Base-by-base conservation (phyloP, 306 rosid genomes). In the Parietaria judaica region DNA sequence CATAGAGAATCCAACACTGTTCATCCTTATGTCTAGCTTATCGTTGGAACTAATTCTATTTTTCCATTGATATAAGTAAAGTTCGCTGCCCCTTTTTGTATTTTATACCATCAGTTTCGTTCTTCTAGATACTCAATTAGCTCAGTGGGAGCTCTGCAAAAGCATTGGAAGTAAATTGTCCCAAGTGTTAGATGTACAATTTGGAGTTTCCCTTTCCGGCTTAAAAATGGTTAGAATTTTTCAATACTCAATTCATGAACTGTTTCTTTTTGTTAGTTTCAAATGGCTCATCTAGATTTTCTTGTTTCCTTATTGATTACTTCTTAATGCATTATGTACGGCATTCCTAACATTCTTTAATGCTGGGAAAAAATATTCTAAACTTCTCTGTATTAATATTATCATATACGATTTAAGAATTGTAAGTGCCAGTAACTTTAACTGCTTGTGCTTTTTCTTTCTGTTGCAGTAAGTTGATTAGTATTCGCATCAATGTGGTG, bases 91-190 rank as follows among this genome's bases (percentile, higher is more conserved):
- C 31, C 31, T 23, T 23, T 23, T 2, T 23, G 11, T 46, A 13
- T 7, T 63, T 9, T 36, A 9, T 35, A 13, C 39, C 66, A 6
- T 57, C 64, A 38, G 56, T 64, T 6, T 64, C 50, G 10, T 2
- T 4, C 15, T 9, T 49, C n/a, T 69, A 92, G 99, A 82, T 70
- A 76, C 94, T 5, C 86, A 76, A 49, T 88, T 94, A 66, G 57
- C 82, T 71, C 75, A 79, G 43, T 92, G 99, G 99, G 88, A 86
- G 85, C 69, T 74, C 52, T 79, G 90, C 78, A 81, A 79, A 76
- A 78, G 69, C 79, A 88, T 88, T 53, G 80, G 76, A 63, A 74
- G 82, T 66, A 71, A 66, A 70, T 76, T 79, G 12, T 60, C 66
- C 79, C 83, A 77, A 72, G 81, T 92, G 64, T 82, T 92, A 47